These are phyloP conservation scores for Solanum boliviense DNA, from an alignment of 257 asterid genomes.

Conservation along the genomic window DNA sequence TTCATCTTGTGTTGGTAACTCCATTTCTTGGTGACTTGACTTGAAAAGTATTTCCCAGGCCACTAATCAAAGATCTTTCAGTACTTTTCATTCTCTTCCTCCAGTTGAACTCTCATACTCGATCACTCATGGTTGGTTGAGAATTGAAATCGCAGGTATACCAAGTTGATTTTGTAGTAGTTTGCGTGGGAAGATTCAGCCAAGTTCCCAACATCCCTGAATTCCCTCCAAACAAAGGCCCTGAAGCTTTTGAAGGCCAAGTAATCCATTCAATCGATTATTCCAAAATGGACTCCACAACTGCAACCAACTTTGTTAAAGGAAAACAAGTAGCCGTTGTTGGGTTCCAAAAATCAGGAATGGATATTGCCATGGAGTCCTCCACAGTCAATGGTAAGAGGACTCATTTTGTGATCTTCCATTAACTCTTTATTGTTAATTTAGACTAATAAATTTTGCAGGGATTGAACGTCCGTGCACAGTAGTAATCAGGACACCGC, in stretches of 20 bases:
- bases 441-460: background rate
- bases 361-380: constrained; percentile 38
- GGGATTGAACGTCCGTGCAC: constrained; percentile 37
- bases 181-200: constrained; percentile 31
- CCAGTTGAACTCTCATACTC: background rate
- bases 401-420: background rate
- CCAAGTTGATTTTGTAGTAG: constrained; percentile 15
- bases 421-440: background rate
- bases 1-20: background rate
- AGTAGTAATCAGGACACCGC: constrained; percentile 27
- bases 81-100: background rate
- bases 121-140: background rate
- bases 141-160: background rate
- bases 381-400: constrained; percentile 15
- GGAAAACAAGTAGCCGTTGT: constrained; percentile 3
- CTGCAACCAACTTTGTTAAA: background rate
- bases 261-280: constrained; percentile 3
- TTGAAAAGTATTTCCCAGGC: background rate
- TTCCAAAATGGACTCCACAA: constrained; percentile 22
- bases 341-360: constrained; percentile 40
- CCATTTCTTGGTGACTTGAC: background rate
- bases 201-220: constrained; percentile 31
- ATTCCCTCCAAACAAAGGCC: constrained; percentile 12
- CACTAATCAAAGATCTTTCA: background rate
- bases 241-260: constrained; percentile 25